phyloP scores from a whole-genome alignment of 345 rosid genomes.

The Linum usitatissimum region DNA sequence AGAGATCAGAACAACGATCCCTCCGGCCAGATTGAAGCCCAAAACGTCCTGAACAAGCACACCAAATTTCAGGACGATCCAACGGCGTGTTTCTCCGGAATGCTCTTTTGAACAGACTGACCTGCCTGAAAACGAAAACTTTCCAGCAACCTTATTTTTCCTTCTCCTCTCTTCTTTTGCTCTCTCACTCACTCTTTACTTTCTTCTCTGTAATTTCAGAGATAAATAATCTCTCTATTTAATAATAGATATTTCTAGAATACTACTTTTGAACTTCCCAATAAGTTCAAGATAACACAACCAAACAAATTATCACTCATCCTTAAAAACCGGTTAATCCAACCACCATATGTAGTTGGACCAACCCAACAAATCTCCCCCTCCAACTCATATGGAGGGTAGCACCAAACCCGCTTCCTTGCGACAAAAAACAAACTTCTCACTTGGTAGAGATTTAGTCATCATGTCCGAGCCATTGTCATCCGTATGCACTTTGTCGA shows the following conservation, averaged over 20 bases:
- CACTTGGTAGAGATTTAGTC: not conserved
- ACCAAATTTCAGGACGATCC: not conserved
- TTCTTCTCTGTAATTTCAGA: not conserved
- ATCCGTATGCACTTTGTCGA: not conserved
- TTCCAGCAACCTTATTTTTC: not conserved
- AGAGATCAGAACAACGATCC: too few species aligned
- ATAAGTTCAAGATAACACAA: too few species aligned
- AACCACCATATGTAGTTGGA: not conserved
- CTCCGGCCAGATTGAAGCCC: not conserved
- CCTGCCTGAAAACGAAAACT: not conserved
- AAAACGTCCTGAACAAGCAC: too few species aligned
- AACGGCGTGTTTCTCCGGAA: not conserved
- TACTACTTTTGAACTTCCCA: too few species aligned
- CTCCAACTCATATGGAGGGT: not conserved
- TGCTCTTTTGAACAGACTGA: not conserved
- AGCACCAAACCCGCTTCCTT: not conserved
- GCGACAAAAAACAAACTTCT: not conserved
- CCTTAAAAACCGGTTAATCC: not conserved
- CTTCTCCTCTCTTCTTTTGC: not conserved
- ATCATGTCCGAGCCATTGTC: not conserved
- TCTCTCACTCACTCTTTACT: not conserved
- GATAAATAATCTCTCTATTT: not conserved
- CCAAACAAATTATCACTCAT: not conserved
- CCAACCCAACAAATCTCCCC: not conserved
- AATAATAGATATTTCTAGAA: not conserved